phyloP scores from a whole-genome alignment of 177 flowering plant genomes.

The Vitis hybrid region DNA sequence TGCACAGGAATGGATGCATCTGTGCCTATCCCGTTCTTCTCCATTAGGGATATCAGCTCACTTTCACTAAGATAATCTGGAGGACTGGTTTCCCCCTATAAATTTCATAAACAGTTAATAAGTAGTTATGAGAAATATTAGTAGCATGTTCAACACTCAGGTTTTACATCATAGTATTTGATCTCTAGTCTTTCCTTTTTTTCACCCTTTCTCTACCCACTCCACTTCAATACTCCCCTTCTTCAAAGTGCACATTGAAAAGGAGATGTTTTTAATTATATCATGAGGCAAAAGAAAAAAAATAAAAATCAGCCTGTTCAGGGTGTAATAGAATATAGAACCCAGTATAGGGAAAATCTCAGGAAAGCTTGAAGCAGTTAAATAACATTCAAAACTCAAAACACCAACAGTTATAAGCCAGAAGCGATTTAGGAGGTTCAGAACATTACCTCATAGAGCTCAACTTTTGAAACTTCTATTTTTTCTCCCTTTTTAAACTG shows the following conservation, averaged over 20 bases:
- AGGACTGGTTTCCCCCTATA: slow-evolving; percentile 74
- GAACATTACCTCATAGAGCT: slow-evolving; percentile 68
- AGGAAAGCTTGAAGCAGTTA: neutral
- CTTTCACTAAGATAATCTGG: slow-evolving; percentile 96
- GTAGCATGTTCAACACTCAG: neutral
- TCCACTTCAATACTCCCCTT: no score
- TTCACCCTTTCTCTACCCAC: neutral
- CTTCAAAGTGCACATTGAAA: no score
- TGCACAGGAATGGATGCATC: slow-evolving; percentile 98
- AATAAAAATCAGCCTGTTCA: no score
- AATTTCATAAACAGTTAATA: neutral
- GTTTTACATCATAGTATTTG: neutral
- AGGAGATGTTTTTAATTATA: no score
- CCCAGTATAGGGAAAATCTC: neutral
- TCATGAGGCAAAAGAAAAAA: neutral
- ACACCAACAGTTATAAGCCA: neutral
- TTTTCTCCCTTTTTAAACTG: slow-evolving; percentile 65
- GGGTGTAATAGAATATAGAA: neutral
- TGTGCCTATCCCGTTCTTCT: slow-evolving; percentile 94
- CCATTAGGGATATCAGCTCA: slow-evolving; percentile 95
- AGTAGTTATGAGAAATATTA: neutral
- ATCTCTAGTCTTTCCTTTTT: neutral
- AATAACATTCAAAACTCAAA: neutral
- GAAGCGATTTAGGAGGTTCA: neutral
- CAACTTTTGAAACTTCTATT: slow-evolving; percentile 66